Conservation (phyloP, 495 filamentous ascomycete genomes). For the Hyphodiscus hymeniophilus region DNA sequence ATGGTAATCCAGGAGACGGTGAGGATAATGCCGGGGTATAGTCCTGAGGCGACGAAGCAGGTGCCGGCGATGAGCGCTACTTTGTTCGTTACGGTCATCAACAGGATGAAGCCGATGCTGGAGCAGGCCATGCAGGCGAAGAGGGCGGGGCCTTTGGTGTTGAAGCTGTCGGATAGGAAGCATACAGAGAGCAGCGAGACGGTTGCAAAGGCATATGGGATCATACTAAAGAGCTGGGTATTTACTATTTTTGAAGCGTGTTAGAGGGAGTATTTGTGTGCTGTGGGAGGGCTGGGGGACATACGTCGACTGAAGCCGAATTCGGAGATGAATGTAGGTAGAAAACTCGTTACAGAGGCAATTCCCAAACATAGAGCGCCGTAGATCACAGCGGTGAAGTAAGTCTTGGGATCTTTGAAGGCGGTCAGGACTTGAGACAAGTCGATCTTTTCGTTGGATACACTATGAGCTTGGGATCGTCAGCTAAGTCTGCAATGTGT, state of each 20-base stretch:
- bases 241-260: not conserved
- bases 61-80: conserved; percentile 7
- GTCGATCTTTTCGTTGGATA: not conserved
- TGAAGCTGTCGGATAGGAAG: not conserved
- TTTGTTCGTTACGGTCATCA: not conserved
- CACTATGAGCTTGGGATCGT: not conserved
- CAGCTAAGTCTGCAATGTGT: not conserved
- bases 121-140: not conserved
- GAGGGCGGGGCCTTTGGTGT: not conserved
- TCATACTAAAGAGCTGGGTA: conserved; percentile 3
- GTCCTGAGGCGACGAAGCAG: conserved; percentile 1
- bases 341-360: not conserved
- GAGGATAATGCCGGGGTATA: conserved; percentile 1
- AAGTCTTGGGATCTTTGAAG: conserved; percentile 2
- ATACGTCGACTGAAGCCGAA: conserved; percentile 1
- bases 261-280: no score
- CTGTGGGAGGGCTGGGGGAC: not conserved
- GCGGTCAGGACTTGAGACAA: not conserved
- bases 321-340: conserved; percentile 3
- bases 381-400: not conserved
- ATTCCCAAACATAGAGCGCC: not conserved
- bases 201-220: conserved; percentile 5
- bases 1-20: conserved; percentile 1
- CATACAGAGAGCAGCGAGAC: conserved; percentile 1
- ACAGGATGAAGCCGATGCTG: not conserved